phyloP scores from a whole-genome alignment of 1,139 yeast species.

The Magnusiomyces tetraspermus region DNA sequence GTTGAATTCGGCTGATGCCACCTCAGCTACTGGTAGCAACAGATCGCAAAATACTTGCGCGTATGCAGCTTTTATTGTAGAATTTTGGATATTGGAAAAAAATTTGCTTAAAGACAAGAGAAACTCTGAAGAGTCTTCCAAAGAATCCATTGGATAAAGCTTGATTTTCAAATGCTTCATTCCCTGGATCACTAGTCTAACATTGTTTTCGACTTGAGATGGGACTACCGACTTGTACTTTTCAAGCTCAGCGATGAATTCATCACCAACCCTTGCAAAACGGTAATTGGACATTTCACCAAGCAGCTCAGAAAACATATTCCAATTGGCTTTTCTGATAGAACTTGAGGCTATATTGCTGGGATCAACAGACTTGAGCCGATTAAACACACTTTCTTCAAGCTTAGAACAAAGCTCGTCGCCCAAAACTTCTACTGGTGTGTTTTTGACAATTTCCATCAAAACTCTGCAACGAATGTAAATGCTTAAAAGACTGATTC shows the following conservation, averaged over 20 bases:
- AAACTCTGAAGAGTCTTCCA: slow-evolving; percentile 91
- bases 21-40: slow-evolving; percentile 72
- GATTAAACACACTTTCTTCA: slow-evolving; percentile 90
- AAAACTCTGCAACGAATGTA: slow-evolving; percentile 87
- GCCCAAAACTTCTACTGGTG: slow-evolving; percentile 62
- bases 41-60: slow-evolving; percentile 74
- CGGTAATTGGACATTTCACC: slow-evolving; percentile 85
- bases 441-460: slow-evolving; percentile 85
- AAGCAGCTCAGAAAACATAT: slow-evolving; percentile 73
- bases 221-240: slow-evolving; percentile 43
- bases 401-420: slow-evolving; percentile 74
- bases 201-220: slow-evolving; percentile 58
- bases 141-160: slow-evolving; percentile 72
- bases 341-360: slow-evolving; percentile 51
- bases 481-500: slow-evolving; percentile 78
- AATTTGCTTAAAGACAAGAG: slow-evolving; percentile 78
- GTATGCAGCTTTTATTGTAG: slow-evolving; percentile 58
- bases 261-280: slow-evolving; percentile 79
- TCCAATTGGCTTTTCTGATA: slow-evolving; percentile 89
- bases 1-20: slow-evolving; percentile 86
- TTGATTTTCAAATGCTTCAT: slow-evolving; percentile 76
- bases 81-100: slow-evolving; percentile 49
- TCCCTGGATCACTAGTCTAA: slow-evolving; percentile 74
- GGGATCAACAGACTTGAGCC: slow-evolving; percentile 82
- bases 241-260: slow-evolving; percentile 88